Evolutionary conservation across 2,329 filamentous ascomycete genomes (phyloP).

Genomic region (Nothopassalora personata): DNA sequence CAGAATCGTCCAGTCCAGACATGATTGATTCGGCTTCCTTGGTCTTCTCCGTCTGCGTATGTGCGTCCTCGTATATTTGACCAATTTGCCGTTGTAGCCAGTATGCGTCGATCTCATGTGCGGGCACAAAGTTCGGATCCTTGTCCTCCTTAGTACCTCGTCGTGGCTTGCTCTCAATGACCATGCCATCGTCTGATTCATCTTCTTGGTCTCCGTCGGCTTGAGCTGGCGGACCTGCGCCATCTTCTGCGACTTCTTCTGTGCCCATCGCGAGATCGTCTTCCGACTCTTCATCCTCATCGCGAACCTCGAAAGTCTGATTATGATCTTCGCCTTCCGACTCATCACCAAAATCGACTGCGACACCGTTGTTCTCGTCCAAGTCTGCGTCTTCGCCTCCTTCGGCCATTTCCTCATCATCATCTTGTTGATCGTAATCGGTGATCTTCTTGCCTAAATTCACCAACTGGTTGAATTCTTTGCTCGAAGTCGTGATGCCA

Average conservation of each 20-base stretch:
- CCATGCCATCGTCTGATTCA: constrained; percentile 75
- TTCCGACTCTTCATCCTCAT: constrained; percentile 72
- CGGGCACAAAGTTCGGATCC: constrained; percentile 59
- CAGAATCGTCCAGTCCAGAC: constrained; percentile 64
- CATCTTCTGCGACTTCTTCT: constrained; percentile 37
- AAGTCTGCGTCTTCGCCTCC: constrained; percentile 67
- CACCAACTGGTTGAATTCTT: constrained; percentile 94
- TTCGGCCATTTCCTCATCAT: constrained; percentile 79
- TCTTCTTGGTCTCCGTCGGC: constrained; percentile 48
- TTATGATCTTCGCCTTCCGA: constrained; percentile 76
- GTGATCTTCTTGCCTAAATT: constrained; percentile 98
- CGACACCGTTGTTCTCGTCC: constrained; percentile 92
- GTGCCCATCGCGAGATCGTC: constrained; percentile 50
- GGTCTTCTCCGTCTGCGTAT: constrained; percentile 90
- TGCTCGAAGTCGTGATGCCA: constrained; percentile 72
- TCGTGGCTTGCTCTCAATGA: constrained; percentile 65
- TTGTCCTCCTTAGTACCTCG: constrained; percentile 47
- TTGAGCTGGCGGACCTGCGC: constrained; percentile 42
- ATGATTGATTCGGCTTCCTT: constrained; percentile 76
- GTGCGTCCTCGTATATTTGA: constrained; percentile 79
- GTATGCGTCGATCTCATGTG: constrained; percentile 91
- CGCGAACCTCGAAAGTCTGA: constrained; percentile 76
- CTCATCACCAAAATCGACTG: constrained; percentile 91
- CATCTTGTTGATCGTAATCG: constrained; percentile 94
- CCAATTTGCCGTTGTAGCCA: constrained; percentile 95